Base-by-base conservation (phyloP, 2,329 filamentous ascomycete genomes). In the Fusarium goolgardi region DNA sequence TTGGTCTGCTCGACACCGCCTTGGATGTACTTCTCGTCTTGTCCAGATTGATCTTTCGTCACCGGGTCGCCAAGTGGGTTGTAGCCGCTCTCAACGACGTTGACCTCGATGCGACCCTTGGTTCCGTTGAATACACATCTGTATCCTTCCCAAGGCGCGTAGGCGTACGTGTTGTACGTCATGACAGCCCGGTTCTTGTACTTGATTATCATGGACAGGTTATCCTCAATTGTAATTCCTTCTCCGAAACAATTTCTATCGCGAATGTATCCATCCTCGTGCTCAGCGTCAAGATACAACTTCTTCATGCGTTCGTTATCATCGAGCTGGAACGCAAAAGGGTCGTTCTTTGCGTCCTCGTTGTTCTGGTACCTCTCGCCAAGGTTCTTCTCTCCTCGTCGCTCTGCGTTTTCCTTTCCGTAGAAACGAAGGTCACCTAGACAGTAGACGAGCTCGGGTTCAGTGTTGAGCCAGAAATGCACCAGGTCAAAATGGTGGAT, bases 401-500 rank as follows among this genome's bases (percentile, higher is more conserved):
- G 67, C 76, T 89, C 84, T 3, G 87, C 87, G 59, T 89, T 89
- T 63, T 88, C 86, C 6, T 82, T 81, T 4, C 87, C 87, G 73
- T 89, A 89, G 75, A 89, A 89, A 46, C 81, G 82, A 25, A 89
- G 77, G 60, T 84, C 86, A 1, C 86, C 87, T 58, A 86, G 81
- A 2, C 85, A 86, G 65, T 86, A 86, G 0, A 89, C 87, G 0
- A 84, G 85, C 45, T 81, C 77, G 0, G 87, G 87, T 11, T 81
- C 77, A 1, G 83, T 87, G 50, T 82, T 80, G 43, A 89, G 80
- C 87, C 87, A 89, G 74, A 88, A 89, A 69, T 89, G 65, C 34
- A 89, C 83, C 9, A 89, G 80, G 72, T 89, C 87, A 64, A 89
- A 89, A 70, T 89, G 87, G 60, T 89, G 87, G 18, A 86, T 89